A percentile compares a stretch with the other conserved stretches of the same genome.
Evolutionary conservation across 495 filamentous ascomycete species (phyloP).

Genomic region (Hyaloscypha bicolor): DNA sequence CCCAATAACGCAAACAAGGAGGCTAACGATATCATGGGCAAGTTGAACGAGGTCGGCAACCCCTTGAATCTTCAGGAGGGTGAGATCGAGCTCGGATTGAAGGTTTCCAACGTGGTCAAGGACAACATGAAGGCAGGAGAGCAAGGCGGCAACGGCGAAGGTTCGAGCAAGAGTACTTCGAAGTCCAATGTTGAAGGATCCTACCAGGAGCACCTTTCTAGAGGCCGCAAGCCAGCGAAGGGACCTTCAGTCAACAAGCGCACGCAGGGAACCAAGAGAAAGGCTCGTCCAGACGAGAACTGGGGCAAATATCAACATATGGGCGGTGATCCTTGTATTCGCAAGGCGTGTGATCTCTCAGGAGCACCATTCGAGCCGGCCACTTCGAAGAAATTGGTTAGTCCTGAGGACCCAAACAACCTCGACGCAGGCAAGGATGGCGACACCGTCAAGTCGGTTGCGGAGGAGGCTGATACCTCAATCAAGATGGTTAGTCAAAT

Average conservation of each 20-base stretch:
- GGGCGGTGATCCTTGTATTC: conserved; percentile 1
- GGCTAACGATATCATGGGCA: too few relatives aligned
- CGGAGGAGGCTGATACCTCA: background rate
- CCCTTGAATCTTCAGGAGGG: background rate
- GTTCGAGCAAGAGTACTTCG: background rate
- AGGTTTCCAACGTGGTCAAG: background rate
- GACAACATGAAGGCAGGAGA: background rate
- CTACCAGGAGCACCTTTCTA: background rate
- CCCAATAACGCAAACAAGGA: too few relatives aligned
- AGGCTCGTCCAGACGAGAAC: background rate
- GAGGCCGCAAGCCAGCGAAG: background rate
- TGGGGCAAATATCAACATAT: background rate
- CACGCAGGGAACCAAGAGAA: background rate
- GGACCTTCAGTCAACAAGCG: background rate
- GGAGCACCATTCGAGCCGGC: background rate
- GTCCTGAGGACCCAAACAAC: background rate
- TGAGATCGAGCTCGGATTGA: background rate
- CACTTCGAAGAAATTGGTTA: background rate
- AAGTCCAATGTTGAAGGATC: background rate
- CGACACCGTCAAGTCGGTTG: background rate
- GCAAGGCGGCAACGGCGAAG: background rate
- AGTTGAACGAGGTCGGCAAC: background rate
- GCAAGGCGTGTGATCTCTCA: background rate
- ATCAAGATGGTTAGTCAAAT: background rate
- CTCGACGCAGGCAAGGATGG: background rate